These are phyloP conservation scores for Luffa acutangula DNA, from an alignment of 306 rosid species.

Conservation along the genomic window DNA sequence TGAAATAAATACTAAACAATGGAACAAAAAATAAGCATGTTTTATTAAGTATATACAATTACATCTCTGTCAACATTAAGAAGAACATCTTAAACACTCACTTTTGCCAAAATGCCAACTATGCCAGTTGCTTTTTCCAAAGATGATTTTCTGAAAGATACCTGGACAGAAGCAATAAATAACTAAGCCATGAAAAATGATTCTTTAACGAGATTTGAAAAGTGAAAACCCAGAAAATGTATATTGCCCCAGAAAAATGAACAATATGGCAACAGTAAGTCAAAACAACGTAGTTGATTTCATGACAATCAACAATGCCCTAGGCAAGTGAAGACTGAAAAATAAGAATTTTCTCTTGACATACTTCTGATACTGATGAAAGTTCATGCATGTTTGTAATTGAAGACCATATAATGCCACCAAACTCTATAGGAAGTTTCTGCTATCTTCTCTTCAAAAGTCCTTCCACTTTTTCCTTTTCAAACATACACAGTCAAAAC, in stretches of 20 bases:
- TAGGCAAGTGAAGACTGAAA: background rate
- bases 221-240: background rate
- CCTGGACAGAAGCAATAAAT: constrained; percentile 21
- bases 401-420: background rate
- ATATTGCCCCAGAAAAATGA: background rate
- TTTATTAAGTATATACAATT: background rate
- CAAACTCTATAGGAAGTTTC: background rate
- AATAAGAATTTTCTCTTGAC: background rate
- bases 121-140: constrained; percentile 26
- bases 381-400: background rate
- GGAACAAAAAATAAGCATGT: background rate
- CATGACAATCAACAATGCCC: constrained; percentile 3
- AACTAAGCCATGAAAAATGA: background rate
- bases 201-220: background rate
- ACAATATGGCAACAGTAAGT: background rate
- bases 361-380: background rate
- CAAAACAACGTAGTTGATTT: background rate
- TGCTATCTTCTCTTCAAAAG: background rate
- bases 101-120: constrained; percentile 38
- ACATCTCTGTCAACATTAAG: background rate
- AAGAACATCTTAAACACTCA: constrained; percentile 31
- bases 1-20: background rate
- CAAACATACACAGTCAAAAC: background rate
- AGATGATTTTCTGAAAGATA: constrained; percentile 40
- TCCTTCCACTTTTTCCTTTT: background rate